phyloP scores from a whole-genome alignment of 768 basidiomycete genomes.

The Boletus sp. region DNA sequence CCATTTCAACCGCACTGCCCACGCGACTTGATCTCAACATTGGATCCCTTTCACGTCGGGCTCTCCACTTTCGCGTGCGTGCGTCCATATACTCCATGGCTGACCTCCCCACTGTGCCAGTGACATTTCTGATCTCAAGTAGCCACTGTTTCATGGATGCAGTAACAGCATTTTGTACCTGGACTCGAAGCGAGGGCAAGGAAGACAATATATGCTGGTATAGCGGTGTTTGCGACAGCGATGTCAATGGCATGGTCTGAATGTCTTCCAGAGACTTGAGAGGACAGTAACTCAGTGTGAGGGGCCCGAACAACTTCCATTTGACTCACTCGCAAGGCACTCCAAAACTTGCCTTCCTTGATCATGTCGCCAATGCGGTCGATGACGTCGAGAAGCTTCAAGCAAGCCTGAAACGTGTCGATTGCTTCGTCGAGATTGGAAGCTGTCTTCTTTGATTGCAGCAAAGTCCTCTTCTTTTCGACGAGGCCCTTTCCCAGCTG shows the following conservation, averaged over 20 bases:
- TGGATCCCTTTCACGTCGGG: slow-evolving; percentile 79
- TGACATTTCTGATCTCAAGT: slow-evolving; percentile 87
- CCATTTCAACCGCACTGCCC: slow-evolving; percentile 88
- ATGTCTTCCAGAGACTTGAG: slow-evolving; percentile 92
- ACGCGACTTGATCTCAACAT: slow-evolving; percentile 72
- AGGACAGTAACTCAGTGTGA: slow-evolving; percentile 30
- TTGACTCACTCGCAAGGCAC: slow-evolving; percentile 81
- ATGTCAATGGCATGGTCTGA: slow-evolving; percentile 82
- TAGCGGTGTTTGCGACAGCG: slow-evolving; percentile 88
- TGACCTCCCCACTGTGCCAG: slow-evolving; percentile 77
- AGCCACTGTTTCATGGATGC: slow-evolving; percentile 97
- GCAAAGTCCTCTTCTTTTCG: slow-evolving; percentile 87
- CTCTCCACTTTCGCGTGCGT: slow-evolving; percentile 78
- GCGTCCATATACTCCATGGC: slow-evolving; percentile 89
- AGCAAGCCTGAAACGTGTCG: slow-evolving; percentile 89
- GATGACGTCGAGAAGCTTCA: slow-evolving; percentile 90
- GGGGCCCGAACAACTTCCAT: slow-evolving; percentile 6
- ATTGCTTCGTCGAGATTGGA: slow-evolving; percentile 95
- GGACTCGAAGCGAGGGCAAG: slow-evolving; percentile 80
- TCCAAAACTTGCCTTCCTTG: slow-evolving; percentile 92
- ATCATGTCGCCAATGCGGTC: slow-evolving; percentile 93
- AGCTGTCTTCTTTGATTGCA: slow-evolving; percentile 90
- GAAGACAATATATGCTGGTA: slow-evolving; percentile 90
- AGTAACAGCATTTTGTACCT: slow-evolving; percentile 91
- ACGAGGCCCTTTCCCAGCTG: slow-evolving; percentile 85